phyloP scores from a whole-genome alignment of 2,329 filamentous ascomycete genomes.

The Teratosphaeria viscida region DNA sequence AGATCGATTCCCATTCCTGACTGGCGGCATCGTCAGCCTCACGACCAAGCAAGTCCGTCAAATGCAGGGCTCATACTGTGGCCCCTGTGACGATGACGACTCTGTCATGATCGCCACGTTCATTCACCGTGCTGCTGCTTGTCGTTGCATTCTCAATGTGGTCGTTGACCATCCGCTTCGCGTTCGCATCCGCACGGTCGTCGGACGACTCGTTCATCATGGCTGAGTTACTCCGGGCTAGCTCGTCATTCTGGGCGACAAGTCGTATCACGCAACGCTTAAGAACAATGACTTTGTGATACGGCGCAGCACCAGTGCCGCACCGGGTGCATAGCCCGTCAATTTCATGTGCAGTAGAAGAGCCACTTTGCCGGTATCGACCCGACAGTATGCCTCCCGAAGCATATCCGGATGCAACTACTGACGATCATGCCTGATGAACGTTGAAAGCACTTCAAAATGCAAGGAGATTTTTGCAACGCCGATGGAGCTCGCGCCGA shows the following conservation, averaged over 20 bases:
- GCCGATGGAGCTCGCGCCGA: not conserved
- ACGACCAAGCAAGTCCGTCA: not conserved
- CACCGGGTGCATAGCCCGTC: not conserved
- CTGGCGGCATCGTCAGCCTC: constrained; percentile 17
- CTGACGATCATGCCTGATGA: not conserved
- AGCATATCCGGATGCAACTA: not conserved
- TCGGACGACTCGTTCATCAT: not conserved
- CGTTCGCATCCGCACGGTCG: not conserved
- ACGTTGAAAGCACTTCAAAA: not conserved
- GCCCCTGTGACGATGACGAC: constrained; percentile 35
- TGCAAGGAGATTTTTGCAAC: too few relatives aligned
- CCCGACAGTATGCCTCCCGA: not conserved
- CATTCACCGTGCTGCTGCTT: not conserved
- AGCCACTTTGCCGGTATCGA: not conserved
- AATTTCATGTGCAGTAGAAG: not conserved
- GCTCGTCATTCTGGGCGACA: not conserved
- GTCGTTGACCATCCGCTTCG: not conserved
- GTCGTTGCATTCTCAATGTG: not conserved
- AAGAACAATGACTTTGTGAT: not conserved
- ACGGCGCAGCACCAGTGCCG: not conserved
- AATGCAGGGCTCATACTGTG: constrained; percentile 24
- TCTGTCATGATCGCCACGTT: constrained; percentile 4
- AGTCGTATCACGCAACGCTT: not conserved
- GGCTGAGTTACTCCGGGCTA: not conserved
- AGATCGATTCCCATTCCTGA: constrained; percentile 40